Percentiles rank a stretch among this genome's conserved stretches.
Evolutionary conservation across 495 filamentous ascomycete species (phyloP).

Genomic region (Aspergillus diversus): DNA sequence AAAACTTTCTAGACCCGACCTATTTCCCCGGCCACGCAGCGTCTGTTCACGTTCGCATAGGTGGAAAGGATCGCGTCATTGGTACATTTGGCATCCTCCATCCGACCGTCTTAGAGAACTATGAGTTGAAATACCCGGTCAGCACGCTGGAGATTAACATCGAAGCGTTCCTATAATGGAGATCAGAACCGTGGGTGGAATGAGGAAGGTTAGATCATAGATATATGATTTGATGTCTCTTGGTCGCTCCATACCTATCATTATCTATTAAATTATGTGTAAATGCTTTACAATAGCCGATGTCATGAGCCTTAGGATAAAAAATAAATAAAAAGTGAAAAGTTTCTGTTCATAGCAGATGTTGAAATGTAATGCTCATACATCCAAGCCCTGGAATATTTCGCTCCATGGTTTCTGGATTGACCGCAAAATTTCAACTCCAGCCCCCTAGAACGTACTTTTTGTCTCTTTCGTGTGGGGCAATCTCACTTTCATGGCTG

Average conservation of each 20-base stretch:
- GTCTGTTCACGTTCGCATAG: slow-evolving; percentile 72
- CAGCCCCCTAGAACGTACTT: too few relatives aligned
- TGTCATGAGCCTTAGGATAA: slow-evolving; percentile 3
- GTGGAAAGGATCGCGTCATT: slow-evolving; percentile 70
- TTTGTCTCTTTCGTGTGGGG: too few relatives aligned
- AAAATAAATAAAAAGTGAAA: slow-evolving; percentile 14
- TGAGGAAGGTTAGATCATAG: slow-evolving; percentile 14
- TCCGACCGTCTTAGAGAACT: slow-evolving; percentile 89
- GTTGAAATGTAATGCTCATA: neutral
- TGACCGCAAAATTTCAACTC: too few relatives aligned
- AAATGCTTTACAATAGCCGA: slow-evolving; percentile 5
- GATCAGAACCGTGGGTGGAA: slow-evolving; percentile 13
- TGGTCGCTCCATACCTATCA: slow-evolving; percentile 8
- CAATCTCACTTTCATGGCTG: too few relatives aligned
- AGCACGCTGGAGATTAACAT: slow-evolving; percentile 96
- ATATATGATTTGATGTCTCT: slow-evolving; percentile 9
- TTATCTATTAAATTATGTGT: neutral
- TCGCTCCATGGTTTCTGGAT: neutral
- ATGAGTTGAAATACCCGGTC: slow-evolving; percentile 90
- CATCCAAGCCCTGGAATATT: neutral
- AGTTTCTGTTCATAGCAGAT: neutral
- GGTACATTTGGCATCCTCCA: slow-evolving; percentile 93
- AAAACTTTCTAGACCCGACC: slow-evolving; percentile 63
- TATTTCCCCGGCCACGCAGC: slow-evolving; percentile 92
- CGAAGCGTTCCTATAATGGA: slow-evolving; percentile 80